phyloP scores from a whole-genome alignment of 495 filamentous ascomycete genomes.

The Podospora anserina region DNA sequence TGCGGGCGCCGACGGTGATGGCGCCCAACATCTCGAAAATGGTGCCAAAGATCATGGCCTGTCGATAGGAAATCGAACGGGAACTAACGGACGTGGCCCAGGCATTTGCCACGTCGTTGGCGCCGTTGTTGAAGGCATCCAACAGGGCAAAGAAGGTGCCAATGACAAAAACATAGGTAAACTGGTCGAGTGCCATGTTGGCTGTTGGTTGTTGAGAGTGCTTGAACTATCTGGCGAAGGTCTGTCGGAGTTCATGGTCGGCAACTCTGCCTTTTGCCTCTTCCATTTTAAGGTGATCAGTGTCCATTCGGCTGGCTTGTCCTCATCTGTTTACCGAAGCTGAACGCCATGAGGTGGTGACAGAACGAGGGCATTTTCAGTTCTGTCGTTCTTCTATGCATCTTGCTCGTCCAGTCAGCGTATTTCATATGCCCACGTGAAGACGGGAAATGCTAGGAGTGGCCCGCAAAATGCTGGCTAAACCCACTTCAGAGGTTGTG shows the following conservation, averaged over 20 bases:
- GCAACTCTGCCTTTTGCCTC: not conserved
- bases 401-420: not conserved
- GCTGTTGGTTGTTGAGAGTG: not conserved
- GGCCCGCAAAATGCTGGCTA: not conserved
- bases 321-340: not conserved
- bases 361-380: not conserved
- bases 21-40: conserved; percentile 67
- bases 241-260: not conserved
- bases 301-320: not conserved
- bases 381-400: not conserved
- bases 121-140: conserved; percentile 66
- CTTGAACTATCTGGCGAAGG: not conserved
- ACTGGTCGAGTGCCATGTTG: conserved; percentile 49
- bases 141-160: conserved; percentile 72
- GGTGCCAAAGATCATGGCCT: conserved; percentile 64
- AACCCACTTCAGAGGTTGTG: not conserved
- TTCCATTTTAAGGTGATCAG: no score
- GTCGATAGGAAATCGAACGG: conserved; percentile 58
- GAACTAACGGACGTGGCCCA: conserved; percentile 71
- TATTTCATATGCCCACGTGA: not conserved
- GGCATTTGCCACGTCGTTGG: conserved; percentile 73
- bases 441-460: not conserved
- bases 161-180: conserved; percentile 69
- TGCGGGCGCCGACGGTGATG: conserved; percentile 60
- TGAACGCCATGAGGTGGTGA: not conserved